phyloP scores from a whole-genome alignment of 1,284 basidiomycete genomes.

The Sporisorium exsertum region DNA sequence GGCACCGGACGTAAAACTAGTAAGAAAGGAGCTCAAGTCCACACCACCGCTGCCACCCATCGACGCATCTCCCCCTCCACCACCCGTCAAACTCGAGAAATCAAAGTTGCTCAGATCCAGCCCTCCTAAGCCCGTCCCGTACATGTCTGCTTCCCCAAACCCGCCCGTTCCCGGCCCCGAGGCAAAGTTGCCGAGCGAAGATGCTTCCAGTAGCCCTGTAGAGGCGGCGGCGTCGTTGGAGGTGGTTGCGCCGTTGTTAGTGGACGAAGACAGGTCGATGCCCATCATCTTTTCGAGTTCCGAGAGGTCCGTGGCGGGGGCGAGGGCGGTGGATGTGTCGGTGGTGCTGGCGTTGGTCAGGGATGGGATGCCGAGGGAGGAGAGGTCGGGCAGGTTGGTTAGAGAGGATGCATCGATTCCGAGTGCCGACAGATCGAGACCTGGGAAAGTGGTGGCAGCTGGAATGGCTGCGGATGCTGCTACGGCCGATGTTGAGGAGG shows the following conservation, averaged over 20 bases:
- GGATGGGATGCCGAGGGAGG: conserved; percentile 34
- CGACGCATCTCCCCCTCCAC: conserved; percentile 64
- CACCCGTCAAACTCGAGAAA: conserved; percentile 34
- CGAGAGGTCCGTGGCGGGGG: conserved; percentile 22
- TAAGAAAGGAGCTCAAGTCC: conserved; percentile 64
- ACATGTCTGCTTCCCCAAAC: conserved; percentile 28
- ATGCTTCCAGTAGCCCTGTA: neutral
- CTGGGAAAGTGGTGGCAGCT: conserved; percentile 11
- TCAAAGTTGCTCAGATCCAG: conserved; percentile 49
- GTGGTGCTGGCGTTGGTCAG: conserved; percentile 6
- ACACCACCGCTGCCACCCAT: conserved; percentile 66
- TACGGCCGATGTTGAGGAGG: neutral
- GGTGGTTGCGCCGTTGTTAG: neutral
- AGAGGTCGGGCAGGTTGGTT: conserved; percentile 30
- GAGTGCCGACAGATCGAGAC: conserved; percentile 40
- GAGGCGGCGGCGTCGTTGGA: neutral
- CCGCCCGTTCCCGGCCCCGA: conserved; percentile 1
- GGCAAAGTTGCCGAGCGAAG: conserved; percentile 27
- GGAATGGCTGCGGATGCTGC: neutral
- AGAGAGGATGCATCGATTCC: conserved; percentile 38
- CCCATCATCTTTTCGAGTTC: conserved; percentile 52
- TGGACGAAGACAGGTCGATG: conserved; percentile 27
- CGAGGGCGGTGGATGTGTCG: conserved; percentile 4
- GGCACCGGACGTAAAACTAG: conserved; percentile 56
- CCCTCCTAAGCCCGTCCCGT: conserved; percentile 19